Base-by-base conservation (phyloP, 441 rosid genomes). In the Gossypium davidsonii region DNA sequence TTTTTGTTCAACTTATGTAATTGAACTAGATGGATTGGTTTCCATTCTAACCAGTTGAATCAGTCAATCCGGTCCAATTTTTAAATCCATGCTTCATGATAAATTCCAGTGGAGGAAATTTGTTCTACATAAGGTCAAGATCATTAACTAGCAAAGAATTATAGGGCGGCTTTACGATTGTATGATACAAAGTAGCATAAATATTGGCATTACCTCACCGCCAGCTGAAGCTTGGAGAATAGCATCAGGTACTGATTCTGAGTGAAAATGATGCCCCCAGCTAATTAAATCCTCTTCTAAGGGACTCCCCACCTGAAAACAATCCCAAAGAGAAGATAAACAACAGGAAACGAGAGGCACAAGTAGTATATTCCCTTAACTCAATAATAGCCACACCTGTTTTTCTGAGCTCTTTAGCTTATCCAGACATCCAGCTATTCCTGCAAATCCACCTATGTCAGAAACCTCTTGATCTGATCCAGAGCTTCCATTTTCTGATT, bases 191-290 rank as follows among this genome's bases (percentile, higher is more conserved):
- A 28, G 15, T 4, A 3, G 10, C 31, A 26, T 28, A 28, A 6
- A 28, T 18, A 73, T 60, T 61, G 31, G 52, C 78, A 63, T 57
- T 37, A 92, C 98, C 99, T 93, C 97, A 26, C 85, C 91, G 51
- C 99, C 98, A 58, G 97, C 96, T 63, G 99, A 89, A 81, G 90
- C 93, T 83, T 90, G 98, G 68, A 95, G 86, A 69, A 90, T 79
- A 66, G 82, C 65, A 80, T 95, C 99, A 39, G 99, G 98, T 58
- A 95, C 95, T 18, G 98, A 81, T 0, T 80, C 80, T 31, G 96
- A 77, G 67, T 79, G 75, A 78, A 83, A 89, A 77, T 95, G 98
- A 86, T 95, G 99, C 26, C 95, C 97, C 99, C 99, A 95, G 80
- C 88, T 87, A 60, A 83, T 81, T 74, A 95, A 80, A 83, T 95